A percentile compares a stretch with the other conserved stretches of the same genome.
These are phyloP conservation scores for Syzygium aromaticum DNA, from an alignment of 345 rosid genomes.

Conservation along the genomic window DNA sequence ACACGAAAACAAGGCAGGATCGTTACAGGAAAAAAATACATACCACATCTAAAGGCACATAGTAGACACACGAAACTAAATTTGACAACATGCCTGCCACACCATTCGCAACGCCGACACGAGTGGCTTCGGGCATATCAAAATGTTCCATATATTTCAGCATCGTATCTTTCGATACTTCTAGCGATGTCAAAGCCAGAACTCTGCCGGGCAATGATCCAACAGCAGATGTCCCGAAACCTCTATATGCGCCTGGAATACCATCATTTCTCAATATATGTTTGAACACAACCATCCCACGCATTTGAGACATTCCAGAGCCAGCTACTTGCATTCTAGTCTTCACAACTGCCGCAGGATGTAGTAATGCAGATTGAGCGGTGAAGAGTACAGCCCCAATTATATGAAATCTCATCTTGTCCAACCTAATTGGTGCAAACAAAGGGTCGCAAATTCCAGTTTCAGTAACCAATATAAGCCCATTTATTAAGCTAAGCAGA, in stretches of 20 bases:
- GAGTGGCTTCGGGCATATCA: conserved; percentile 41
- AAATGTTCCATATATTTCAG: conserved; percentile 28
- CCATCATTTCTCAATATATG: conserved; percentile 37
- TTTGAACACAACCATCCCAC: conserved; percentile 24
- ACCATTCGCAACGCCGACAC: conserved; percentile 55
- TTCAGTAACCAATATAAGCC: neutral
- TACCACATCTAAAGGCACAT: conserved; percentile 68
- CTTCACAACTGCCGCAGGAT: conserved; percentile 53
- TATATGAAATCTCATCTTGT: conserved; percentile 52
- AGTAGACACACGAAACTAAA: conserved; percentile 46
- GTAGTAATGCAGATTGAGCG: conserved; percentile 42
- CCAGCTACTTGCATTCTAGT: conserved; percentile 55
- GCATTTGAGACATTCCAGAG: conserved; percentile 28
- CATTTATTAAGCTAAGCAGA: neutral
- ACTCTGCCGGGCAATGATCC: conserved; percentile 56
- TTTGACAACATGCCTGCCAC: conserved; percentile 59
- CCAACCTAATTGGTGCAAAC: conserved; percentile 19
- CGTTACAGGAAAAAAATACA: conserved; percentile 7
- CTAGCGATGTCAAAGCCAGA: conserved; percentile 50
- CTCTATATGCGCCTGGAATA: conserved; percentile 39
- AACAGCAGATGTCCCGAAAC: conserved; percentile 50
- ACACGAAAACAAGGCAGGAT: neutral
- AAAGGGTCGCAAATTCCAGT: neutral
- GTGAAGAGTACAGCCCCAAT: conserved; percentile 56
- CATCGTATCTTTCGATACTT: conserved; percentile 46